Conservation (phyloP, 2,329 filamentous ascomycete species). For the Fusarium pseudoanthophilum region DNA sequence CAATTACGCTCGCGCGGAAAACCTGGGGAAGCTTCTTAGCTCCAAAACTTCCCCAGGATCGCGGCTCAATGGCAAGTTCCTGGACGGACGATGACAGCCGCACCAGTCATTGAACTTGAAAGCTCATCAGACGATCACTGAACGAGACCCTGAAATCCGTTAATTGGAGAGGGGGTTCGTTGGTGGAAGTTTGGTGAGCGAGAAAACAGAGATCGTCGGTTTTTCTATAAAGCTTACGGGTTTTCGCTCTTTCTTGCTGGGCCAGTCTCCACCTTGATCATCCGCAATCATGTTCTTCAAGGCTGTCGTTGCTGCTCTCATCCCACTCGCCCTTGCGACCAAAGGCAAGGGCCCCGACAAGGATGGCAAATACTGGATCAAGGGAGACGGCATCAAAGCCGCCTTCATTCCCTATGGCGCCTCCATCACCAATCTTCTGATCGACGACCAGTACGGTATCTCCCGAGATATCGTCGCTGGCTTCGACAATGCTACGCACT, state of each 20-base stretch:
- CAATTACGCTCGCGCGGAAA: conserved; percentile 16
- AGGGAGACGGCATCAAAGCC: conserved; percentile 72
- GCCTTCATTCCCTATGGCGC: conserved; percentile 81
- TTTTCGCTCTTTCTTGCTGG: not conserved
- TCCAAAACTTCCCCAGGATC: conserved; percentile 17
- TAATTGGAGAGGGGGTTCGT: not conserved
- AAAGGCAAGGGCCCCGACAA: conserved; percentile 57
- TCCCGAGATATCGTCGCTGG: conserved; percentile 77
- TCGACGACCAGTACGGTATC: conserved; percentile 75
- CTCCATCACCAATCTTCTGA: conserved; percentile 75
- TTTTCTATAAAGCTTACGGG: conserved; percentile 27
- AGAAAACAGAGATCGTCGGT: not conserved
- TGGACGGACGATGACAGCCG: conserved; percentile 16
- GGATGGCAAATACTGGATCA: conserved; percentile 78
- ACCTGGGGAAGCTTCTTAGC: conserved; percentile 36
- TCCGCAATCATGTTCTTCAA: conserved; percentile 33
- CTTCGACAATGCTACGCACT: conserved; percentile 80
- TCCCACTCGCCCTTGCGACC: conserved; percentile 26
- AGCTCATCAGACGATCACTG: conserved; percentile 21
- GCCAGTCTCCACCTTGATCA: conserved; percentile 8
- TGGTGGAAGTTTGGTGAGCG: conserved; percentile 13
- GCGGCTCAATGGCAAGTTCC: conserved; percentile 11
- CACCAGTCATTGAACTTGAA: conserved; percentile 28
- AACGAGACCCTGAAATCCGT: conserved; percentile 4
- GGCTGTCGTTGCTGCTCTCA: conserved; percentile 26